These are phyloP conservation scores for Lumnitzera littorea DNA, from an alignment of 345 rosid species.

Conservation along the genomic window DNA sequence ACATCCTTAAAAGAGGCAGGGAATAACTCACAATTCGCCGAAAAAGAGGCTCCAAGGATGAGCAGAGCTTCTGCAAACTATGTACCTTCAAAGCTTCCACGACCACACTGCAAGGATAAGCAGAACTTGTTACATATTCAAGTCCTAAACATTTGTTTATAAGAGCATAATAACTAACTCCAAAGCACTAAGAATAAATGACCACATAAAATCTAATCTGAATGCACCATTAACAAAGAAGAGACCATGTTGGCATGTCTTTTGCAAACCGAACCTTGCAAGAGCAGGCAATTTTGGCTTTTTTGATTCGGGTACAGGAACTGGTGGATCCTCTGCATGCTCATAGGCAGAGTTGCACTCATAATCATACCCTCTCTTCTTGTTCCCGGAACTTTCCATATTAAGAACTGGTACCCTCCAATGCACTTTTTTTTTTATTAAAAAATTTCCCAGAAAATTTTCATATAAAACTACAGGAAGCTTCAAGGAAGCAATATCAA, in stretches of 20 bases:
- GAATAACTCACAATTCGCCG: slow-evolving; percentile 71
- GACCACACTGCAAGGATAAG: slow-evolving; percentile 49
- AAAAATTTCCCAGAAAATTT: neutral
- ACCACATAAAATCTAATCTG: neutral
- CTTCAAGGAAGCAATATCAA: slow-evolving; percentile 3
- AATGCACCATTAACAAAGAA: neutral
- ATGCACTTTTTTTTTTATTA: neutral
- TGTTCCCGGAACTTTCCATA: slow-evolving; percentile 67
- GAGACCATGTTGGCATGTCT: too few species aligned
- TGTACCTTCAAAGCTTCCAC: slow-evolving; percentile 97
- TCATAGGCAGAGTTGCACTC: slow-evolving; percentile 24
- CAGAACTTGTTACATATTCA: too few species aligned
- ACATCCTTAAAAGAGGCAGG: neutral
- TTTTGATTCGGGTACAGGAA: slow-evolving; percentile 41
- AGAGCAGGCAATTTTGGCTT: slow-evolving; percentile 74
- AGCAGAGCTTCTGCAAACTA: slow-evolving; percentile 82
- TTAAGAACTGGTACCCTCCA: slow-evolving; percentile 14
- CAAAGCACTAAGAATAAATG: neutral
- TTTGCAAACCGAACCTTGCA: slow-evolving; percentile 48
- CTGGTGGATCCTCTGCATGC: slow-evolving; percentile 19
- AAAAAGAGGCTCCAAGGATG: slow-evolving; percentile 90
- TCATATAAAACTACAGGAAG: slow-evolving; percentile 6
- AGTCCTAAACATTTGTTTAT: too few species aligned
- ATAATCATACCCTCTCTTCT: slow-evolving; percentile 49
- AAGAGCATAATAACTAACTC: neutral